phyloP scores from a whole-genome alignment of 169 alveolate genomes.

The Theileria orientalis region DNA sequence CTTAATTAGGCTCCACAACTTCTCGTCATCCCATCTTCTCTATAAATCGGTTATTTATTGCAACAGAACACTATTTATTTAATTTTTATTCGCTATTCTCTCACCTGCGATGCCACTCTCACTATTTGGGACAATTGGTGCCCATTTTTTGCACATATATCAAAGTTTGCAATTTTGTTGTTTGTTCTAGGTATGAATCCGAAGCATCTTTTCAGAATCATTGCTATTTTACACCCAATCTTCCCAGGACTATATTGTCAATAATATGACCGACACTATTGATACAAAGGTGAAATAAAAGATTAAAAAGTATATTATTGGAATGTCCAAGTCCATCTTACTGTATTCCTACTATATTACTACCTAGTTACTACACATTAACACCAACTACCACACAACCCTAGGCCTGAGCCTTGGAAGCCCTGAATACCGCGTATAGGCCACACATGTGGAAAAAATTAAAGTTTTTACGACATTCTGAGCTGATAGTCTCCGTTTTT shows the following conservation, averaged over 20 bases:
- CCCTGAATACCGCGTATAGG: background rate
- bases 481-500: slow-evolving; percentile 99
- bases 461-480: slow-evolving; percentile 84
- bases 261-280: background rate
- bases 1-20: slow-evolving; percentile 48
- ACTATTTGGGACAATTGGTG: slow-evolving; percentile 45
- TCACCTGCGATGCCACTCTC: slow-evolving; percentile 54
- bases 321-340: background rate
- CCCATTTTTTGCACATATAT: slow-evolving; percentile 38
- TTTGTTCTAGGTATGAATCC: slow-evolving; percentile 35
- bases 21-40: slow-evolving; percentile 18
- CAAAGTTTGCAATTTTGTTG: slow-evolving; percentile 14
- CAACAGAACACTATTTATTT: background rate
- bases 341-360: no score
- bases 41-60: background rate
- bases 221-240: background rate
- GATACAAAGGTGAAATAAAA: background rate
- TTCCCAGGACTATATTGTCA: background rate
- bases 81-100: background rate
- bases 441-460: background rate
- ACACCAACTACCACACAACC: no score
- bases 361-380: no score
- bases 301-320: background rate
- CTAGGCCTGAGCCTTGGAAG: no score
- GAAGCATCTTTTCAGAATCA: slow-evolving; percentile 40